Evolutionary conservation across 2,329 filamentous ascomycete genomes (phyloP).

Genomic region (Botrytis sinoallii): DNA sequence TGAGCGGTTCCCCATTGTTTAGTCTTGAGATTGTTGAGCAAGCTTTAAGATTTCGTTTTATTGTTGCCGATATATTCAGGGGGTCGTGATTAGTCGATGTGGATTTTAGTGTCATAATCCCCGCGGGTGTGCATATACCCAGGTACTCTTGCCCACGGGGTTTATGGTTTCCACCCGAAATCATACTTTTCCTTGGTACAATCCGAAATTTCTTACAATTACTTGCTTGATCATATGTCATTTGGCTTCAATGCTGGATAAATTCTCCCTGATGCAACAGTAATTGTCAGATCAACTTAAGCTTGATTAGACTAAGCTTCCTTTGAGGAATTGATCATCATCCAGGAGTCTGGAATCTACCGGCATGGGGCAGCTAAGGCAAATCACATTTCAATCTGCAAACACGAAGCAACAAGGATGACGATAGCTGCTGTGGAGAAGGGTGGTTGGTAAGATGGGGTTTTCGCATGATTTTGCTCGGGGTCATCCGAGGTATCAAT

Average conservation of each 20-base stretch:
- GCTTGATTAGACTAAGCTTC: background rate
- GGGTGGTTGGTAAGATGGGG: constrained; percentile 13
- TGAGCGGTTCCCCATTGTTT: constrained; percentile 1
- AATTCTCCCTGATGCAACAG: background rate
- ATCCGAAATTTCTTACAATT: background rate
- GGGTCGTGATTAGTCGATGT: constrained; percentile 9
- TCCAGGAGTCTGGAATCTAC: background rate
- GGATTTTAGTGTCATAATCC: constrained; percentile 6
- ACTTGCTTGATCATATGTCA: background rate
- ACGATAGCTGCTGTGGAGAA: background rate
- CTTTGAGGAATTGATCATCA: background rate
- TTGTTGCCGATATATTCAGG: constrained; percentile 1
- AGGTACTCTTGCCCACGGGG: constrained; percentile 15
- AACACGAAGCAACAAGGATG: background rate
- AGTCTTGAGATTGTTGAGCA: background rate
- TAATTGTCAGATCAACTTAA: background rate
- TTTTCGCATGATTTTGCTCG: background rate
- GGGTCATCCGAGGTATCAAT: background rate
- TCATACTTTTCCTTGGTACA: background rate
- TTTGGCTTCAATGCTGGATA: background rate
- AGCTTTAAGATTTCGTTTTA: background rate
- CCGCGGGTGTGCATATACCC: constrained; percentile 3
- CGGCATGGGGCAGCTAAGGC: background rate
- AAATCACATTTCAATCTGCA: background rate
- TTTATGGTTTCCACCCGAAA: constrained; percentile 9